These are phyloP conservation scores for Ogataea allantospora DNA, from an alignment of 805 yeast species.

Conservation along the genomic window DNA sequence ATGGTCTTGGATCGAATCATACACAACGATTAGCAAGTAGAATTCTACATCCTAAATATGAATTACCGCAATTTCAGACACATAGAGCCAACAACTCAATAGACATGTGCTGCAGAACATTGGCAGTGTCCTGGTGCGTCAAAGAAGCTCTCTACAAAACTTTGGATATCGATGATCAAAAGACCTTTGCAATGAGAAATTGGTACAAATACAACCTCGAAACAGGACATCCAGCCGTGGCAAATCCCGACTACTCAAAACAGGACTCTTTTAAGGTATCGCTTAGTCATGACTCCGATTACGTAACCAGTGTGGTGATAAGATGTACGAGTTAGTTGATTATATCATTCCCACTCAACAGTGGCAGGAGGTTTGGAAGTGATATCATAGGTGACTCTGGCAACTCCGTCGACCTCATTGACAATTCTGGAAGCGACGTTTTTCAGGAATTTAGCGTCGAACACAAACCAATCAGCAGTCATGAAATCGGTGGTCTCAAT, in stretches of 20 bases:
- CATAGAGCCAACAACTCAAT: conserved; percentile 17
- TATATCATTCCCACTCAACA: conserved; percentile 92
- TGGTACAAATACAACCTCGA: conserved; percentile 52
- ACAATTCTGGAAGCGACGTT: conserved; percentile 93
- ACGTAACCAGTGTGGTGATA: conserved; percentile 53
- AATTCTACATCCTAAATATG: conserved; percentile 48
- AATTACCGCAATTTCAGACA: conserved; percentile 36
- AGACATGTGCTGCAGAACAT: conserved; percentile 31
- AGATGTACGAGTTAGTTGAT: conserved; percentile 14
- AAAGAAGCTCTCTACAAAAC: conserved; percentile 75
- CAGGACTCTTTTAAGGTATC: conserved; percentile 52
- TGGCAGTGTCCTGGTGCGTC: conserved; percentile 68
- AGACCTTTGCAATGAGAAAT: conserved; percentile 49
- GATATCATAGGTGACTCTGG: conserved; percentile 97
- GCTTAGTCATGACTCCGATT: conserved; percentile 65
- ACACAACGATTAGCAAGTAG: conserved; percentile 42
- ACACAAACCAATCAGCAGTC: conserved; percentile 99
- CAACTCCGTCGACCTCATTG: conserved; percentile 98
- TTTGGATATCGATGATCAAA: conserved; percentile 48
- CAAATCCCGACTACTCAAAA: conserved; percentile 31
- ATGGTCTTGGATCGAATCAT: conserved; percentile 34
- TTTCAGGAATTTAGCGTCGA: conserved; percentile 90
- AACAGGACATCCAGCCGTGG: conserved; percentile 44
- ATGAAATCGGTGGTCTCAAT: conserved; percentile 97
- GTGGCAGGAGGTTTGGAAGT: conserved; percentile 99